Base-by-base conservation (phyloP, 1,139 yeast genomes). In the Yamadazyma jaroonii region DNA sequence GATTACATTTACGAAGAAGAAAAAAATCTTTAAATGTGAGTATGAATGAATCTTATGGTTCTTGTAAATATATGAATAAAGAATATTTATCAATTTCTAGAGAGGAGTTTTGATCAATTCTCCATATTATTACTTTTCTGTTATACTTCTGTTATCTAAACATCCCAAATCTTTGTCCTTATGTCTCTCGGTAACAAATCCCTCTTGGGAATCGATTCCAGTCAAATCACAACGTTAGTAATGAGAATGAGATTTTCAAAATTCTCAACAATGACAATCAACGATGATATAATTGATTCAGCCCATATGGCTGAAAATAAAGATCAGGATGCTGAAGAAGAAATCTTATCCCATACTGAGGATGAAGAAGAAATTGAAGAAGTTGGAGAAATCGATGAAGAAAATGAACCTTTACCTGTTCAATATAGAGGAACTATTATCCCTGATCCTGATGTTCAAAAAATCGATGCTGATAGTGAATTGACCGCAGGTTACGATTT, bases 401-500 rank as follows among this genome's bases (percentile, higher is more conserved):
- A 45, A 13, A 44, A 49, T 48, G 72, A 57, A 42, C 64, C 67
- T 31, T 55, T 55, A 33, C 72, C 69, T 1, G 65, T 65, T 6
- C 64, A 66, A 38, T 69, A 68, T 41, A 67, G 73, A 23, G 70
- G 79, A 35, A 67, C 76, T 1, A 64, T 79, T 3, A 61, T 82
- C 4, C 83, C 82, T 0, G 92, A 83, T 49, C 61, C 65, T 1
- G 58, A 72, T 33, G 77, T 46, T 54, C 66, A 68, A 40, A 59
- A 57, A 39, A 70, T 72, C 25, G 74, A 67, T n/a, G 70, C 74
- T 1, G 76, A 72, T 44, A 56, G 50, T 24, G 92, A 87, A 42
- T 63, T 89, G 38, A 77, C 95, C 0, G 67, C 67, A 3, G 89
- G 77, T 27, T 60, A 77, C 27, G 80, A 79, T 0, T 66, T 68